Evolutionary conservation across 139 green algal genomes (phyloP).

Genomic region (Coccomyxa sp.): DNA sequence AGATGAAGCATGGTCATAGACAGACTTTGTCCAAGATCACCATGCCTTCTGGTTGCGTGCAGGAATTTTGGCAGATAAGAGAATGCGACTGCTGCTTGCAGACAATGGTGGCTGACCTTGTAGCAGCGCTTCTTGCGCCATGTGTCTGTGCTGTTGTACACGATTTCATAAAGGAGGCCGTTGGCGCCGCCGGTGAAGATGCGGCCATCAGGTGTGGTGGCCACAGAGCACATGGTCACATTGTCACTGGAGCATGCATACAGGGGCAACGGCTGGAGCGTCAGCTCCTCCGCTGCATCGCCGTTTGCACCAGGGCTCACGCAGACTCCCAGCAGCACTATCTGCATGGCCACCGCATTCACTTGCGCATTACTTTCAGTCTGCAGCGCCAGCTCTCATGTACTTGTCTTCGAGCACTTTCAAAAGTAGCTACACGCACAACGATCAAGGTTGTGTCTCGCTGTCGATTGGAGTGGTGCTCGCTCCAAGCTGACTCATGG

Average conservation of each 20-base stretch:
- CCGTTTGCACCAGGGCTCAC: constrained; percentile 18
- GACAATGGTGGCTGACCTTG: constrained; percentile 42
- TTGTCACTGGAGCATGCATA: constrained; percentile 80
- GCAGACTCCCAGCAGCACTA: constrained; percentile 86
- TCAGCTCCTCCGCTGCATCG: constrained; percentile 40
- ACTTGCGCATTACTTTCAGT: not conserved
- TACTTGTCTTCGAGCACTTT: not conserved
- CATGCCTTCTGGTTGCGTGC: too few species aligned
- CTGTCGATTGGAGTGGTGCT: too few species aligned
- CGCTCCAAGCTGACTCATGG: too few species aligned
- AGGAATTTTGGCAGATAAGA: too few species aligned
- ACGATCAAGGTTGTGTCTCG: too few species aligned
- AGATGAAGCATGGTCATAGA: too few species aligned
- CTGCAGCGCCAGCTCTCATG: not conserved
- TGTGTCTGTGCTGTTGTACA: constrained; percentile 59
- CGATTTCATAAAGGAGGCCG: constrained; percentile 90
- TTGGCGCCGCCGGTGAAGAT: constrained; percentile 92
- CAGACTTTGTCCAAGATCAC: too few species aligned
- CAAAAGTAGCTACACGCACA: not conserved
- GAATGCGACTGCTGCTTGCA: not conserved
- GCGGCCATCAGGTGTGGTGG: constrained; percentile 46
- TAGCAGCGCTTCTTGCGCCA: constrained; percentile 70
- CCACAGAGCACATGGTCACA: constrained; percentile 73
- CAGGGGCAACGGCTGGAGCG: constrained; percentile 75
- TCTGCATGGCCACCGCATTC: constrained; percentile 29